Base-by-base conservation (phyloP, 2,329 filamentous ascomycete genomes). In the Orbilia brochopaga region DNA sequence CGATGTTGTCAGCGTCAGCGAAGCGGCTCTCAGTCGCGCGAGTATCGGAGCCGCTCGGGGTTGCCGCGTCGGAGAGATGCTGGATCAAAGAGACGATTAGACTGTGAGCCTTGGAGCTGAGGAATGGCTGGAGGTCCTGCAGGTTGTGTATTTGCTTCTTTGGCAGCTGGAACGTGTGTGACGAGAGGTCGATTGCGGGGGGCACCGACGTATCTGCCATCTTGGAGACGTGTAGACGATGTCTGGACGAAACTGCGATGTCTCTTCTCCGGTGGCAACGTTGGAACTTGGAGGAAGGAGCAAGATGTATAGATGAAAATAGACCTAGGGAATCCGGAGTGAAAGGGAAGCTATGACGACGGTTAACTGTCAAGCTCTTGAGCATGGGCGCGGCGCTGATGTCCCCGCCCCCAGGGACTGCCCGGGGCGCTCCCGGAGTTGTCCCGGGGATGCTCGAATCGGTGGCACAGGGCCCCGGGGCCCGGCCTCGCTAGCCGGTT, bases 31-130 rank as follows among this genome's bases (percentile, higher is more conserved):
- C 74, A 85, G 84, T 48, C 78, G 51, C 78, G 79, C 17, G 79
- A 78, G 70, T 79, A 78, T 60, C 79, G 76, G 74, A 79, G 76
- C 19, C 79, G 78, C 40, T 83, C 0, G 93, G 92, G 75, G 93
- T 90, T 81, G 97, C 86, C 10, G 92, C 85, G 66, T 88, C 87
- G 79, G 96, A 97, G 54, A 99, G 87, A 80, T 97, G 94, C 75
- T 96, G 83, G 52, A 97, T 82, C 79, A 96, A 97, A 52, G 86
- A 85, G 79, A 91, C 89, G 60, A 99, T 90, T 78, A 97, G 91
- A 67, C 87, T 85, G 80, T 97, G 97, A 50, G 91, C 94, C 75
- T 85, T 86, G 54, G 90, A 92, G 7, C 84, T 85, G 59, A 96
- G 85, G 79, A 97, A 99, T 74, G 85, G 85, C 19, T 85, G 80